Percentiles rank a stretch among this genome's conserved stretches.
These are phyloP conservation scores for Peniophora sp. DNA, from an alignment of 1,284 basidiomycete genomes.

Conservation along the genomic window DNA sequence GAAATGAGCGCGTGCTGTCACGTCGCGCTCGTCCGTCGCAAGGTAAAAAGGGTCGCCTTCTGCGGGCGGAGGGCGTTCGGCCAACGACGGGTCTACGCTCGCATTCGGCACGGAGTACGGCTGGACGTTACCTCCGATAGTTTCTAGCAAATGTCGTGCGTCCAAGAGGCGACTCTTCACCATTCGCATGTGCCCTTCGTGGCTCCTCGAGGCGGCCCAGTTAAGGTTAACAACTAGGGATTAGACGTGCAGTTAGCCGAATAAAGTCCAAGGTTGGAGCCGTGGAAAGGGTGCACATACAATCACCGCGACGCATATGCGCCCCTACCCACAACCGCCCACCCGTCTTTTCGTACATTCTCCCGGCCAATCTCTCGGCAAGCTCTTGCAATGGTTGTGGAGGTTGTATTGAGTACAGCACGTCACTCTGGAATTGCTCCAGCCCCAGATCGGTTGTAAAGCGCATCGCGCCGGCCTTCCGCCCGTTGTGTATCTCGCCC, in stretches of 20 bases:
- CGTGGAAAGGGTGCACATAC: constrained; percentile 16
- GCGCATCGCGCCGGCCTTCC: constrained; percentile 28
- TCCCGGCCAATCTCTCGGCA: constrained; percentile 22
- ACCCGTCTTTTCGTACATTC: constrained; percentile 21
- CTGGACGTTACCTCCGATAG: constrained; percentile 12
- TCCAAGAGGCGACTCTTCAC: constrained; percentile 23
- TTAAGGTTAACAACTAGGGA: too few species aligned
- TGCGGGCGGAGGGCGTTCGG: constrained; percentile 2
- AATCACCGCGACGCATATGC: constrained; percentile 40
- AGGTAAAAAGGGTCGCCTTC: constrained; percentile 27
- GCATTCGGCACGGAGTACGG: constrained; percentile 21
- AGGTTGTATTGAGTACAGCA: constrained; percentile 24
- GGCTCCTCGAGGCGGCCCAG: too few species aligned
- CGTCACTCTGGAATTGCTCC: constrained; percentile 23
- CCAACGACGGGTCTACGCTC: constrained; percentile 12
- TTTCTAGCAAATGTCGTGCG: constrained; percentile 21
- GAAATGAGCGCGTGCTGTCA: constrained; percentile 24
- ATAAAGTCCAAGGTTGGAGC: too few species aligned
- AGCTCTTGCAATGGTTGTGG: constrained; percentile 21
- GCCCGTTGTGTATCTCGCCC: constrained; percentile 28
- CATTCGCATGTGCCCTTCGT: constrained; percentile 9
- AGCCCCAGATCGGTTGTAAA: constrained; percentile 24
- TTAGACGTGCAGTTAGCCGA: too few species aligned
- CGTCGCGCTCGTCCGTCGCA: constrained; percentile 38
- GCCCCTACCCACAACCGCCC: constrained; percentile 29